Base-by-base conservation (phyloP, 1,284 basidiomycete genomes). In the Agaricales sp. region DNA sequence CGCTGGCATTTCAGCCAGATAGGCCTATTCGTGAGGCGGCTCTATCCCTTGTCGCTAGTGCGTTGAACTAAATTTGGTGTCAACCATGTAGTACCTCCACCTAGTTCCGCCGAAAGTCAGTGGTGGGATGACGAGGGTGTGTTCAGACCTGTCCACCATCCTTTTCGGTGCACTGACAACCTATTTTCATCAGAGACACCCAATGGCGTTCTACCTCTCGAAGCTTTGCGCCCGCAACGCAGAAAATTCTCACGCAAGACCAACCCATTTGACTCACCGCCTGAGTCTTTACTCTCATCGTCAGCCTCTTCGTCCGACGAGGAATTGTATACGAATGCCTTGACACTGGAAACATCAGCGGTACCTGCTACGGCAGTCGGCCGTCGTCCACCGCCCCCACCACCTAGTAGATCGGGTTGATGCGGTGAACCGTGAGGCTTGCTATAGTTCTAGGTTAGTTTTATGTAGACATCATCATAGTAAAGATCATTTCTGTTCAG, bases 241-340 rank as follows among this genome's bases (percentile, higher is more conserved):
- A 18, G 58, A 66, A 46, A 56, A 59, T 26, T 62, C 60, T 21
- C 61, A 60, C 35, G 63, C 64, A 45, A 61, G 35, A 4, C 12
- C 6, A 87, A 88, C 60, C 86, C 86, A 2, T 89, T 87, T 55
- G 78, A 82, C 57, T 83, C 80, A 18, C 72, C 78, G 6, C 62
- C 62, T 39, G 74, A 78, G 48, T 84, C 84, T 0, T 73, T 81
- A 4, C 59, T 81, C 22, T 80, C 78, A 4, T 77, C 81, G 4
- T 88, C 86, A 0, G 85, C 81, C 16, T 82, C 86, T 4, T 83
- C 83, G 14, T 89, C 87, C 1, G 87, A 90, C 54, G 87, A 90
- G 61, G 86, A 88, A 57, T 65, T 90, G 12, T 90, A 83, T 63
- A 77, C 77, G 44, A 74, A 84, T 56, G 84, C 82, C 3, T 66